Base-by-base conservation (phyloP, 345 rosid species). In the Euclidium syriacum region DNA sequence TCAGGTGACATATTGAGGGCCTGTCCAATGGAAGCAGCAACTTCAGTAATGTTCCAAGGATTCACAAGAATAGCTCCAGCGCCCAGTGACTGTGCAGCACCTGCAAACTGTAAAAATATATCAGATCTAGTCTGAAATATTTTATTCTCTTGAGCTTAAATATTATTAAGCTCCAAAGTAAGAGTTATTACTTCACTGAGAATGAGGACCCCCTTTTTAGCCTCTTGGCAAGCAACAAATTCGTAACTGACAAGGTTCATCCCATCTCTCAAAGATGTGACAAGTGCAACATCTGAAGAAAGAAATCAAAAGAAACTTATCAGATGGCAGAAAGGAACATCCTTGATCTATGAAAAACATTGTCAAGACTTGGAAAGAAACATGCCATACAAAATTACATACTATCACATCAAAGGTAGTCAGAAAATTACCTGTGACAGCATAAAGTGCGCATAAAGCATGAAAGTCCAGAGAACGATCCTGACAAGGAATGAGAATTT, bases 1-100 rank as follows among this genome's bases (percentile, higher is more conserved):
- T 95, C 88, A 39, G 92, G 68, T 27, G 80, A 34, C 99, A 95
- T 90, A 22, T 82, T 71, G 65, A 95, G 40, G 32, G 99, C 99
- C 63, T 81, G 88, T 27, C 78, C 85, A 65, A 95, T 95, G 48
- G 99, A 86, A 58, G 79, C 80, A 52, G 99, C 99, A 60, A 95
- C 99, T 82, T 95, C 99, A 30, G 95, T 95, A 51, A 95, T 95
- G 81, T 95, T 95, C 99, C 99, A 95, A 39, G 99, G 99, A 65
- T 90, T 95, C 72, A 95, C 96, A 46, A 95, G 85, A 68, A 95
- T 83, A 50, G 99, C 98, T 62, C 99, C 99, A 71, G 99, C 99
- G 42, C 99, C 99, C 18, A 95, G 80, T 57, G 98, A 90, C 73
- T 95, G 99, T 64, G 99, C 99, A 41, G 99, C 99, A 52, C 99